A percentile compares a stretch with the other conserved stretches of the same genome.
These are phyloP conservation scores for Massariosphaeria phaeospora DNA, from an alignment of 495 filamentous ascomycete genomes.

Conservation along the genomic window DNA sequence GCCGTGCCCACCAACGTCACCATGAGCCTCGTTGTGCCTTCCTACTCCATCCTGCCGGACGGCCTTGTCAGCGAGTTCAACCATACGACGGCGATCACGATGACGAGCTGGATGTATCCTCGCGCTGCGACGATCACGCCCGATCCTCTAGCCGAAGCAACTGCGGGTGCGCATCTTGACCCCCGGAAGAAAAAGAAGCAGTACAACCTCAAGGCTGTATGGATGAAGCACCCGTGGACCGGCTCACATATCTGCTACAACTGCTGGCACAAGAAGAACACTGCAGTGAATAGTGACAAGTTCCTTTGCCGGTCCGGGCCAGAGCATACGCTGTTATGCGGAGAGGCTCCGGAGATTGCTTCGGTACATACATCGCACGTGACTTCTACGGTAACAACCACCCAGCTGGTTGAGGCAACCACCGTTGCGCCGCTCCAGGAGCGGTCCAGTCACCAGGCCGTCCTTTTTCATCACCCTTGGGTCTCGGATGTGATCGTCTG, in stretches of 20 bases:
- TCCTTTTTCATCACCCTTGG: too few species aligned
- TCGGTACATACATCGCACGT: too few species aligned
- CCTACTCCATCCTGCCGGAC: neutral
- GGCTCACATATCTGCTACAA: constrained; percentile 2
- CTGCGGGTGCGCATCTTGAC: neutral
- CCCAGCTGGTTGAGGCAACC: too few species aligned
- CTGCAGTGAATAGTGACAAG: too few species aligned
- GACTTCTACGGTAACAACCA: too few species aligned
- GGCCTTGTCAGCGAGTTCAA: neutral
- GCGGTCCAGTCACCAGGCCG: too few species aligned
- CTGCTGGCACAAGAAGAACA: constrained; percentile 5
- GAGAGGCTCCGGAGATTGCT: too few species aligned
- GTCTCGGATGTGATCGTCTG: too few species aligned
- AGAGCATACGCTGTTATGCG: too few species aligned
- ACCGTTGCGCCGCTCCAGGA: too few species aligned
- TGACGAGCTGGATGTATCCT: neutral
- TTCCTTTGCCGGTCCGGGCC: too few species aligned
- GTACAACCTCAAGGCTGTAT: neutral
- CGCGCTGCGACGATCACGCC: neutral
- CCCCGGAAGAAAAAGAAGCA: neutral
- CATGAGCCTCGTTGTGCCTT: neutral
- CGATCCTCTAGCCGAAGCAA: neutral
- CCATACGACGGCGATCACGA: neutral
- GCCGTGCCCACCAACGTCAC: neutral
- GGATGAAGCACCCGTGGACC: constrained; percentile 10